A percentile compares a stretch with the other conserved stretches of the same genome.
Evolutionary conservation across 1,284 basidiomycete genomes (phyloP).

Genomic region (Boletellus deceptivus): DNA sequence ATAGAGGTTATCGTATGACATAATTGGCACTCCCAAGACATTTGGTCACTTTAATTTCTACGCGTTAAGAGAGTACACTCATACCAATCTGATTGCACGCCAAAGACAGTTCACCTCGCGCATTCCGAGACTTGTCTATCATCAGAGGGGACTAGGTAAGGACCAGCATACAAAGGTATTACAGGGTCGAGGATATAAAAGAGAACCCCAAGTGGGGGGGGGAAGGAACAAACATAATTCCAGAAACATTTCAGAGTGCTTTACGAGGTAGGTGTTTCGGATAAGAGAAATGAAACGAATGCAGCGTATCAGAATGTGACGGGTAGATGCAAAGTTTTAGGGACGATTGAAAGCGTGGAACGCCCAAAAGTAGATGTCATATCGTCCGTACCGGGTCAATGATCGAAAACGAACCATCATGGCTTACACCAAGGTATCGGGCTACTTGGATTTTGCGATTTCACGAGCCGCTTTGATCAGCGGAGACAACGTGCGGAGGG

Average conservation of each 20-base stretch:
- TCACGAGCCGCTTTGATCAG: slow-evolving; percentile 94
- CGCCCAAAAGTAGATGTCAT: slow-evolving; percentile 8
- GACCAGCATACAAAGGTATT: slow-evolving; percentile 31
- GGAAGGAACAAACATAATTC: slow-evolving; percentile 17
- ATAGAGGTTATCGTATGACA: background rate
- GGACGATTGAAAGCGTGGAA: background rate
- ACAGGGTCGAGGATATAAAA: slow-evolving; percentile 32
- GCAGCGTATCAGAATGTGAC: slow-evolving; percentile 19
- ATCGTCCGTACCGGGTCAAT: slow-evolving; percentile 3
- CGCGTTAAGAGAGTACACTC: slow-evolving; percentile 15
- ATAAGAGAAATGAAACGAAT: slow-evolving; percentile 17
- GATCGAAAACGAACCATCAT: background rate
- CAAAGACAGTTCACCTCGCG: slow-evolving; percentile 7
- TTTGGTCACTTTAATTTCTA: slow-evolving; percentile 2
- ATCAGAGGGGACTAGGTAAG: slow-evolving; percentile 10
- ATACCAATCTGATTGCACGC: slow-evolving; percentile 13
- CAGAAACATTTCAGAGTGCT: slow-evolving; percentile 11
- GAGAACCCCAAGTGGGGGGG: slow-evolving; percentile 8
- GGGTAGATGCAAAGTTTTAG: slow-evolving; percentile 17
- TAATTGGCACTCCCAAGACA: too few species aligned
- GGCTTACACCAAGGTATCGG: background rate
- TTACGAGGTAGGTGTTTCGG: slow-evolving; percentile 11
- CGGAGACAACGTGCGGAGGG: slow-evolving; percentile 82
- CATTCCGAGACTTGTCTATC: slow-evolving; percentile 27
- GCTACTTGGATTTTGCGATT: slow-evolving; percentile 67